phyloP scores from a whole-genome alignment of 176 grass and related monocot genomes.

The Oryza officinalis region DNA sequence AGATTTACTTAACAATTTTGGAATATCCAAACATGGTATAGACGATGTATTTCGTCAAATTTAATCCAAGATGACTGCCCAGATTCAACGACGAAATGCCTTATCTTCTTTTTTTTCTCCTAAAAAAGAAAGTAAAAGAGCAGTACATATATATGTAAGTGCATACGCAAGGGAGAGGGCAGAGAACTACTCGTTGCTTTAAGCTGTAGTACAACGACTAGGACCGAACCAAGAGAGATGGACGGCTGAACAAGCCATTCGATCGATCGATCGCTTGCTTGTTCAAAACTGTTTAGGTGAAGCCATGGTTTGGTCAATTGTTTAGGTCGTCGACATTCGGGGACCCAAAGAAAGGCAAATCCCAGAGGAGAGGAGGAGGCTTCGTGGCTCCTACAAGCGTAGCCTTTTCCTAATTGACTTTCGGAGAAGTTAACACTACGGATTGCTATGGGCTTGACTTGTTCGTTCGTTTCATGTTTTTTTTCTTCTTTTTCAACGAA shows the following conservation, averaged over 20 bases:
- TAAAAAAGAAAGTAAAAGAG: not conserved
- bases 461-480: not conserved
- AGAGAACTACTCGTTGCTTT: slow-evolving; percentile 7
- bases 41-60: too few relatives aligned
- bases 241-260: not conserved
- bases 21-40: too few relatives aligned
- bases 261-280: not conserved
- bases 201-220: not conserved
- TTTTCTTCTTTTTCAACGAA: not conserved
- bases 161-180: not conserved
- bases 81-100: not conserved
- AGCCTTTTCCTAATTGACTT: not conserved
- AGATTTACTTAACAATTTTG: too few relatives aligned
- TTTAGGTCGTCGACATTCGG: slow-evolving; percentile 4
- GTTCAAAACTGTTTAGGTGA: slow-evolving; percentile 40
- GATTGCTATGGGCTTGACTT: slow-evolving; percentile 1
- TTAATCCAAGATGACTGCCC: not conserved
- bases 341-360: not conserved
- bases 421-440: not conserved
- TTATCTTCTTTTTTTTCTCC: too few relatives aligned
- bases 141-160: slow-evolving; percentile 17
- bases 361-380: slow-evolving; percentile 5
- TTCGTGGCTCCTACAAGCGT: slow-evolving; percentile 31
- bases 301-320: slow-evolving; percentile 38
- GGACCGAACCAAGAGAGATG: not conserved